Evolutionary conservation across 768 basidiomycete genomes (phyloP).

Genomic region (Naganishia onofrii): DNA sequence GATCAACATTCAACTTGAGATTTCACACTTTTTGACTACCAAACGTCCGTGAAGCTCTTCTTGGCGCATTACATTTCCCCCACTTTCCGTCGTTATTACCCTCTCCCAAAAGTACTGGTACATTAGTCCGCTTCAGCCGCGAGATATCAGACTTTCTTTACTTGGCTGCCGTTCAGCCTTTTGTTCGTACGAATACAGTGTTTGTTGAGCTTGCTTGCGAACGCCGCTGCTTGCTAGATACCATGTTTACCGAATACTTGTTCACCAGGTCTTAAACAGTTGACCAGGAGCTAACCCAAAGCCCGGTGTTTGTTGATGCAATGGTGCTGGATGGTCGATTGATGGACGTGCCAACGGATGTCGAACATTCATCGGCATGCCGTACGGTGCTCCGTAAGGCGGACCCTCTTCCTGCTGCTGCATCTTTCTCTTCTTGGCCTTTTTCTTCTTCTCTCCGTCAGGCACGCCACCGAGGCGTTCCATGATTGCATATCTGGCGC

Average conservation of each 20-base stretch:
- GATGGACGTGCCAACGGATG: conserved; percentile 34
- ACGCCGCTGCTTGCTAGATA: neutral
- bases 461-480: neutral
- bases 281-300: conserved; percentile 46
- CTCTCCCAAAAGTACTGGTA: neutral
- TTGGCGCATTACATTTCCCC: neutral
- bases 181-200: neutral
- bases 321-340: conserved; percentile 37
- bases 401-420: neutral
- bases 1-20: neutral
- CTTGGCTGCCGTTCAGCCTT: conserved; percentile 4
- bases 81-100: neutral
- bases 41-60: neutral
- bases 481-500: neutral
- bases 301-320: conserved; percentile 50
- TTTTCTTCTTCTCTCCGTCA: conserved; percentile 15
- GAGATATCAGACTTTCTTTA: neutral
- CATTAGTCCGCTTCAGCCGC: too few species aligned
- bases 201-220: neutral
- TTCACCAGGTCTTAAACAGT: conserved; percentile 26
- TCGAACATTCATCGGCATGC: conserved; percentile 25
- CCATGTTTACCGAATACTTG: conserved; percentile 18
- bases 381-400: neutral
- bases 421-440: conserved; percentile 29
- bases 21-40: neutral